Conservation (phyloP, 2,329 filamentous ascomycete genomes). For the Sordariomycetes sp. region DNA sequence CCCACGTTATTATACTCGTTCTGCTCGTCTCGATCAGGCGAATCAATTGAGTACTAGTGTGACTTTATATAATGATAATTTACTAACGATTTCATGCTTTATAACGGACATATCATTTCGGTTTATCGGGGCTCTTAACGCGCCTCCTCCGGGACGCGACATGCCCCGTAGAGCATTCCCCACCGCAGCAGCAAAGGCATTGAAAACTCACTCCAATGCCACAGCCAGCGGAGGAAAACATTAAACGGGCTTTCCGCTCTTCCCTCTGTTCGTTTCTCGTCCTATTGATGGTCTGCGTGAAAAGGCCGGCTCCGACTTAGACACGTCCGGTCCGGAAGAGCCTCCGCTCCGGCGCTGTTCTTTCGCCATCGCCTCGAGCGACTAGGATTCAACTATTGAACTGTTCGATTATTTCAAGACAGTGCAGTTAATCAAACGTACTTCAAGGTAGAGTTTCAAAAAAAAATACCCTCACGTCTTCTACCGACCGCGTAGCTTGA, state of each 20-base stretch:
- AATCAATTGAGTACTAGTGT: neutral
- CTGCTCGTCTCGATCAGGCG: neutral
- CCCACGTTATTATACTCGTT: constrained; percentile 3
- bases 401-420: neutral
- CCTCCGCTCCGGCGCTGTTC: neutral
- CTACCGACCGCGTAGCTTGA: neutral
- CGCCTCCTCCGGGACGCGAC: neutral
- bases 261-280: neutral
- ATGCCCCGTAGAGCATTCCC: neutral
- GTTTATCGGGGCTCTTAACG: neutral
- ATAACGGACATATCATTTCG: neutral
- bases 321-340: neutral
- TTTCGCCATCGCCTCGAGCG: neutral
- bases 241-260: neutral
- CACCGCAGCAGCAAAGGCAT: neutral
- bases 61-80: neutral
- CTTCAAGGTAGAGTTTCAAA: neutral
- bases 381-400: neutral
- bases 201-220: neutral
- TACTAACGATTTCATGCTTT: neutral
- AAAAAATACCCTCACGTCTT: neutral
- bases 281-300: neutral
- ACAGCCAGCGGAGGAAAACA: neutral
- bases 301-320: neutral
- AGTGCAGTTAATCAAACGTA: neutral